Percentiles rank a stretch among this genome's conserved stretches.
These are phyloP conservation scores for Lunularia cruciata DNA, from an alignment of 225 moss, liverwort and hornwort genomes.

Conservation along the genomic window DNA sequence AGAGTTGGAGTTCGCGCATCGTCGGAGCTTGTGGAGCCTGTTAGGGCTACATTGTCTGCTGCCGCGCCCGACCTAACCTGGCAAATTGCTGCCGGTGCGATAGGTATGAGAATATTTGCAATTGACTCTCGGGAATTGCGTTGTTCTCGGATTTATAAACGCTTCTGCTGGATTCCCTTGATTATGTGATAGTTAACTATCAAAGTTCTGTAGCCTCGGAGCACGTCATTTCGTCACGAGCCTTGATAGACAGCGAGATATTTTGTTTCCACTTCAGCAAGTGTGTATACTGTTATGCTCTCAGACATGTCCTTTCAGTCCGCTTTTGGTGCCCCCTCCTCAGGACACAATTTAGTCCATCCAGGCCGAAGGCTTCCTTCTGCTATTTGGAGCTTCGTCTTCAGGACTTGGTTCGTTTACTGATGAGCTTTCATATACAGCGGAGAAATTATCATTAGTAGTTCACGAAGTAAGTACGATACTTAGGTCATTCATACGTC, in stretches of 20 bases:
- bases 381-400: too few species aligned
- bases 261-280: neutral
- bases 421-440: neutral
- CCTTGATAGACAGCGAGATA: neutral
- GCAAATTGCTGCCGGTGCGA: conserved; percentile 70
- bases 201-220: neutral
- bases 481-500: neutral
- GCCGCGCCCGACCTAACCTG: conserved; percentile 69
- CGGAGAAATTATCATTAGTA: neutral
- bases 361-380: too few species aligned
- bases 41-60: conserved; percentile 26
- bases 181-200: neutral
- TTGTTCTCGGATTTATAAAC: neutral
- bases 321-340: too few species aligned
- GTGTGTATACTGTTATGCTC: too few species aligned
- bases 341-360: too few species aligned
- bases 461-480: neutral
- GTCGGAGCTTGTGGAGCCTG: conserved; percentile 41
- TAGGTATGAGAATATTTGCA: conserved; percentile 43
- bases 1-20: conserved; percentile 26
- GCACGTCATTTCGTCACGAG: neutral
- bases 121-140: neutral
- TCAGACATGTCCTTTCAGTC: too few species aligned
- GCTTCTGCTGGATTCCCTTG: neutral
- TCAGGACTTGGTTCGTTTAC: neutral